Conservation (phyloP, 257 asterid species). For the Leptodermis oblonga region DNA sequence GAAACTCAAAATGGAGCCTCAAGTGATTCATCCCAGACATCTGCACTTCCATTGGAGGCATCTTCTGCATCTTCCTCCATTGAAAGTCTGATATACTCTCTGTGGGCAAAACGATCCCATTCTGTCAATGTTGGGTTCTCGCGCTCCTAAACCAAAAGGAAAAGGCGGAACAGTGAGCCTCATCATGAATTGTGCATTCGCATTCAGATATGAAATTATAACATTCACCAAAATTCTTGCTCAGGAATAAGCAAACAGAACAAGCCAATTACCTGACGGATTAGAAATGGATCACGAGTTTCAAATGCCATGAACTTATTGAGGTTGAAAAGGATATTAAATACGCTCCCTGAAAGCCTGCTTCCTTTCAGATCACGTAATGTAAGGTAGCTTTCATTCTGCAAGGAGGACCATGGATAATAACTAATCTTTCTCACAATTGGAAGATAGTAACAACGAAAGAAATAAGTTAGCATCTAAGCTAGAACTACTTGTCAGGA, state of each 20-base stretch:
- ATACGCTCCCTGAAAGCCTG: slow-evolving; percentile 86
- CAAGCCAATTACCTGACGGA: slow-evolving; percentile 74
- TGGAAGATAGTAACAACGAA: neutral
- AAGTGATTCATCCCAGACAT: slow-evolving; percentile 98
- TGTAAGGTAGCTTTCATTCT: slow-evolving; percentile 82
- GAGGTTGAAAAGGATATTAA: slow-evolving; percentile 93
- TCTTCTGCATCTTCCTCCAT: slow-evolving; percentile 99
- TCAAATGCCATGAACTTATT: slow-evolving; percentile 99
- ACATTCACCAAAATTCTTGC: slow-evolving; percentile 7
- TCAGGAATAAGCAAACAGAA: neutral
- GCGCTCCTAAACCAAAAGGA: slow-evolving; percentile 66
- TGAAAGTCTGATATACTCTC: slow-evolving; percentile 97
- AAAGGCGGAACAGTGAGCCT: slow-evolving; percentile 11
- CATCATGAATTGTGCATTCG: neutral
- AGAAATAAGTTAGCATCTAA: neutral
- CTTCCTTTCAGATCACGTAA: slow-evolving; percentile 81
- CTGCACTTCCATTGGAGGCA: slow-evolving; percentile 99
- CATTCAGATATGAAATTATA: neutral
- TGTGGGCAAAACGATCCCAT: slow-evolving; percentile 99
- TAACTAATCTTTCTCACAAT: slow-evolving; percentile 14
- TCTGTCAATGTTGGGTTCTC: slow-evolving; percentile 97
- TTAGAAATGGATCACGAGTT: slow-evolving; percentile 96
- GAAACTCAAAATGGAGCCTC: slow-evolving; percentile 95
- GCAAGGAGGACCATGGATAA: slow-evolving; percentile 29
- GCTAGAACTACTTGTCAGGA: no score